phyloP scores from a whole-genome alignment of 75 land plant genomes.

The Selaginella moellendorffii region DNA sequence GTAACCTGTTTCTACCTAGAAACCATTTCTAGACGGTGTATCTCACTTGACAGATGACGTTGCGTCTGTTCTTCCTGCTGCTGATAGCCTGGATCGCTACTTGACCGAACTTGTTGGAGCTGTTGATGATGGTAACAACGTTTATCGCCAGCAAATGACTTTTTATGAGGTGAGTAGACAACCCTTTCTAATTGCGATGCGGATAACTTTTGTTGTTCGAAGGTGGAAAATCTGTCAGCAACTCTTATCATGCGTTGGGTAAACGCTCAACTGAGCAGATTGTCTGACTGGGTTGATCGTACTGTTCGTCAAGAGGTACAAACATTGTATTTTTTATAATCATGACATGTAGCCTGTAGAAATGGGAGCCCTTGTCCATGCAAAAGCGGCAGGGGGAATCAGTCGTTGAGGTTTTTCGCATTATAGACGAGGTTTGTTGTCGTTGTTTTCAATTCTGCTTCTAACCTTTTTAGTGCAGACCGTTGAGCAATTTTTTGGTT shows the following conservation, averaged over 20 bases:
- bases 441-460: background rate
- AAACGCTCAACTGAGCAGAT: conserved; percentile 63
- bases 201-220: conserved; percentile 18
- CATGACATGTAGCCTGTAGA: conserved; percentile 21
- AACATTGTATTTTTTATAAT: background rate
- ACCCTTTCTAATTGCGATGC: background rate
- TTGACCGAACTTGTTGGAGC: conserved; percentile 38
- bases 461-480: conserved; percentile 34
- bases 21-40: conserved; percentile 81
- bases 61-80: conserved; percentile 78
- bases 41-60: conserved; percentile 91
- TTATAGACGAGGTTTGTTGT: conserved; percentile 72
- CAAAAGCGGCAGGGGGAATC: conserved; percentile 87
- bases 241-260: conserved; percentile 86
- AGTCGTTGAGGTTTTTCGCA: conserved; percentile 89
- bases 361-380: conserved; percentile 74
- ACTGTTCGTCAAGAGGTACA: conserved; percentile 70
- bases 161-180: conserved; percentile 41
- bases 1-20: conserved; percentile 28
- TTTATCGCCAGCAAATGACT: conserved; percentile 37
- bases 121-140: conserved; percentile 30
- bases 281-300: conserved; percentile 73
- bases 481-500: conserved; percentile 79
- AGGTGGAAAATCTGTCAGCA: conserved; percentile 34
- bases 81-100: conserved; percentile 73